Percentiles rank a stretch among this genome's conserved stretches.
Conservation (phyloP, 768 basidiomycete genomes). For the Asterophora parasitica region DNA sequence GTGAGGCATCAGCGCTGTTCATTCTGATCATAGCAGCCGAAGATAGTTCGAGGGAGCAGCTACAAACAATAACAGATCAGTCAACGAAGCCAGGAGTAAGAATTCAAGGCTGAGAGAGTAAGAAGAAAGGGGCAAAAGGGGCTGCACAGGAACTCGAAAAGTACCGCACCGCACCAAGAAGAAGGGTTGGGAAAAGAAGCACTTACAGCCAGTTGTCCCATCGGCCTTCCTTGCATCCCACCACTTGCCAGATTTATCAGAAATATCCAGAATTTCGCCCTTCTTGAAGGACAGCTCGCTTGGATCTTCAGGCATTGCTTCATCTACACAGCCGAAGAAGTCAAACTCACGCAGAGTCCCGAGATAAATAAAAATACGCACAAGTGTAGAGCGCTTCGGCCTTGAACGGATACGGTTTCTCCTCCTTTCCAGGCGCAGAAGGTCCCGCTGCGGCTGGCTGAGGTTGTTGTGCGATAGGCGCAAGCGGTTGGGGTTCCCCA, state of each 20-base stretch:
- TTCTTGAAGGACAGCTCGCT: constrained; percentile 84
- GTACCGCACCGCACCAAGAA: background rate
- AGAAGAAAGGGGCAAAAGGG: constrained; percentile 1
- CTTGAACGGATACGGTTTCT: background rate
- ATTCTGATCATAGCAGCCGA: constrained; percentile 18
- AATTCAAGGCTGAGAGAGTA: background rate
- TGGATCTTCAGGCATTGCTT: constrained; percentile 72
- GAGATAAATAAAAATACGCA: background rate
- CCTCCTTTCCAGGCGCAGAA: background rate
- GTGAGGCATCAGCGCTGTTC: background rate
- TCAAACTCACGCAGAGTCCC: background rate
- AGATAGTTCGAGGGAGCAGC: constrained; percentile 41
- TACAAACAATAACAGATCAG: constrained; percentile 5
- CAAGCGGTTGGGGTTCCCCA: background rate
- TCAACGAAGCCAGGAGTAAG: background rate
- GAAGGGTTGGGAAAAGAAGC: background rate
- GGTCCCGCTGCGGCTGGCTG: background rate
- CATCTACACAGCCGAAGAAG: constrained; percentile 46
- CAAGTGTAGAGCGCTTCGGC: constrained; percentile 13
- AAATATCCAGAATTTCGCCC: constrained; percentile 78
- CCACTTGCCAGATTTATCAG: constrained; percentile 81
- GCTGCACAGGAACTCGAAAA: too few species aligned
- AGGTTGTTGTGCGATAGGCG: background rate
- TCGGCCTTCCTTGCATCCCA: constrained; percentile 73
- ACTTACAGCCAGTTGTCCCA: constrained; percentile 64